Base-by-base conservation (phyloP, 345 rosid genomes). In the Camelina sativa region DNA sequence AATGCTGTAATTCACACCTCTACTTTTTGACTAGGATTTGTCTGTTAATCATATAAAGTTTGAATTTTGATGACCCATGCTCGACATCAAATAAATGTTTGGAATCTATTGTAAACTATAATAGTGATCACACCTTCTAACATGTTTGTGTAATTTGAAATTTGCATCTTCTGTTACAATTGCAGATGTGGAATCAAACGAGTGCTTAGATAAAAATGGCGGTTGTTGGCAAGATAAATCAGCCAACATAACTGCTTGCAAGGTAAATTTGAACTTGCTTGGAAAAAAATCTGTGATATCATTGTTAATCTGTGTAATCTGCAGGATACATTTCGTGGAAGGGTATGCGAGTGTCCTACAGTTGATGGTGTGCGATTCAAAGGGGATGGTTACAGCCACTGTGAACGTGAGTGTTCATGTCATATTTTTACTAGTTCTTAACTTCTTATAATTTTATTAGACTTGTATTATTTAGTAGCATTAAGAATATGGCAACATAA, bases 251-350 rank as follows among this genome's bases (percentile, higher is more conserved):
- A 90, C 98, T 34, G 99, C 99, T 75, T 95, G 98, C 91, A 92
- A 87, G 97, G 99, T 90, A 77, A 0, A 34, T 34, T 2, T 34
- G 9, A 34, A 28, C 41, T 58, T 65, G 15, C 22, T 65, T 5
- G 55, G 16, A 48, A 48, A 1, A 23, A 0, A 40, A 13, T 72
- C 4, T 64, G 4, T 17, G 23, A 62, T 67, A 61, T 60, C 4
- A 22, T 9, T 9, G 30, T 38, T 55, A 51, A 60, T 67, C 19
- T 68, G 15, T 38, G 19, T 68, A 22, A 13, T 68, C 17, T 73
- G 64, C 82, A 95, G 99, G 99, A 95, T 82, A 95, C 99, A 13
- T 95, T 95, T 67, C 97, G 99, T 64, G 99, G 99, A 66, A 87
- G 86, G 72, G 94, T 92, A 58, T 95, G 99, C 44, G 97, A 86